Percentiles rank a stretch among this genome's conserved stretches.
These are phyloP conservation scores for Clonostachys chloroleuca DNA, from an alignment of 2,329 filamentous ascomycete genomes.

Conservation along the genomic window DNA sequence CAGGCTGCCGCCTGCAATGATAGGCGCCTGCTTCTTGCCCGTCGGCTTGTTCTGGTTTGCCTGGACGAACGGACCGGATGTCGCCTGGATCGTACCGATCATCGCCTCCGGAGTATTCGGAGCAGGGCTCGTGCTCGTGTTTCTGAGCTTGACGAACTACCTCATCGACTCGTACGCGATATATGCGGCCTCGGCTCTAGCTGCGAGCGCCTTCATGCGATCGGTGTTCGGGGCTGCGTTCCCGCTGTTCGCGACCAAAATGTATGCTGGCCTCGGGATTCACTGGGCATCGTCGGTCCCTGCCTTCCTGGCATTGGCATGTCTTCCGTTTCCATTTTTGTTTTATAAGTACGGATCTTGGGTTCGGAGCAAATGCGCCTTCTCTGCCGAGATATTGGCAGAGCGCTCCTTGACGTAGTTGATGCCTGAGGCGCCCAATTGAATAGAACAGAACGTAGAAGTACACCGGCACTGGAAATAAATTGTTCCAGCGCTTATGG, in stretches of 20 bases:
- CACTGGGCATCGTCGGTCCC: slow-evolving; percentile 68
- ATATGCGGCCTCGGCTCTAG: slow-evolving; percentile 65
- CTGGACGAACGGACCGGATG: slow-evolving; percentile 44
- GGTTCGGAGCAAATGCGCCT: slow-evolving; percentile 51
- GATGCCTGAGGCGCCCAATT: too few species aligned
- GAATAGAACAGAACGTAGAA: too few species aligned
- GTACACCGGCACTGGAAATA: too few species aligned
- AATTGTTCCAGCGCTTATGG: too few species aligned
- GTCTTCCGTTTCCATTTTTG: slow-evolving; percentile 53
- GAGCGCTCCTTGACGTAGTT: too few species aligned
- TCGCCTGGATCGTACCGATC: slow-evolving; percentile 47
- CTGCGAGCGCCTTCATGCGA: slow-evolving; percentile 61
- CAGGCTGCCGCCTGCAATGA: slow-evolving; percentile 46
- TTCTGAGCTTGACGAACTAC: slow-evolving; percentile 55
- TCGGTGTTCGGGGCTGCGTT: slow-evolving; percentile 64
- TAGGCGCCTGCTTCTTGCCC: slow-evolving; percentile 49
- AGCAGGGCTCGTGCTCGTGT: slow-evolving; percentile 52
- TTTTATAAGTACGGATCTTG: slow-evolving; percentile 53
- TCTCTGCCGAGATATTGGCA: slow-evolving; percentile 31
- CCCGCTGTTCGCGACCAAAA: slow-evolving; percentile 56
- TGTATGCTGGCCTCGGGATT: slow-evolving; percentile 51
- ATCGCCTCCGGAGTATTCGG: slow-evolving; percentile 35
- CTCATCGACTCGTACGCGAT: slow-evolving; percentile 63
- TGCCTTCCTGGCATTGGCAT: slow-evolving; percentile 61
- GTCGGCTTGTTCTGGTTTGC: slow-evolving; percentile 57